phyloP scores from a whole-genome alignment of 1,139 yeast genomes.

The Geotrichum histeridarum region DNA sequence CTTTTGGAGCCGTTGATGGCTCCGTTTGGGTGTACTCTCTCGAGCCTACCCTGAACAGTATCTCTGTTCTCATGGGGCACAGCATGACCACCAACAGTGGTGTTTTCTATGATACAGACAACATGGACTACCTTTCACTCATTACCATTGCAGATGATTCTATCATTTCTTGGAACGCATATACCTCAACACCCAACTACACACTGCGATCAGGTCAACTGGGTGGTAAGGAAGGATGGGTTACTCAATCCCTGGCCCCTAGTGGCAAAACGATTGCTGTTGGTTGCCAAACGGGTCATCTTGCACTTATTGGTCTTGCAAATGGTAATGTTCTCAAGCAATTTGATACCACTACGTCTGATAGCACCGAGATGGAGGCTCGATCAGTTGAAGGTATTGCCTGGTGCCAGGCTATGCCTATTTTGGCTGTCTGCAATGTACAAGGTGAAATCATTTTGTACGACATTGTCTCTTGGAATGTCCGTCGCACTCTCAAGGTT shows the following conservation, averaged over 20 bases:
- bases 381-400: constrained; percentile 80
- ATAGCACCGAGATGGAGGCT: constrained; percentile 58
- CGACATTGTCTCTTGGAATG: constrained; percentile 81
- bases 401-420: constrained; percentile 64
- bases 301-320: constrained; percentile 68
- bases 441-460: constrained; percentile 78
- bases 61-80: constrained; percentile 79
- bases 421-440: constrained; percentile 83
- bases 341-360: constrained; percentile 52
- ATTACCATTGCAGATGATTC: constrained; percentile 84
- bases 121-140: constrained; percentile 56
- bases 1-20: constrained; percentile 92
- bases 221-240: constrained; percentile 82
- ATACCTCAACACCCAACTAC: constrained; percentile 57
- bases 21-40: constrained; percentile 91
- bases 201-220: constrained; percentile 58
- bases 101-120: constrained; percentile 58
- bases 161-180: constrained; percentile 85
- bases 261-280: constrained; percentile 48
- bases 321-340: constrained; percentile 65
- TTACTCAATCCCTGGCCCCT: constrained; percentile 55
- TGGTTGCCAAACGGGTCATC: constrained; percentile 83
- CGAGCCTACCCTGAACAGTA: constrained; percentile 52
- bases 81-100: constrained; percentile 70
- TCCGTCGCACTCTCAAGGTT: constrained; percentile 63